Evolutionary conservation across 257 asterid genomes (phyloP).

Genomic region (Scutellaria galericulata): DNA sequence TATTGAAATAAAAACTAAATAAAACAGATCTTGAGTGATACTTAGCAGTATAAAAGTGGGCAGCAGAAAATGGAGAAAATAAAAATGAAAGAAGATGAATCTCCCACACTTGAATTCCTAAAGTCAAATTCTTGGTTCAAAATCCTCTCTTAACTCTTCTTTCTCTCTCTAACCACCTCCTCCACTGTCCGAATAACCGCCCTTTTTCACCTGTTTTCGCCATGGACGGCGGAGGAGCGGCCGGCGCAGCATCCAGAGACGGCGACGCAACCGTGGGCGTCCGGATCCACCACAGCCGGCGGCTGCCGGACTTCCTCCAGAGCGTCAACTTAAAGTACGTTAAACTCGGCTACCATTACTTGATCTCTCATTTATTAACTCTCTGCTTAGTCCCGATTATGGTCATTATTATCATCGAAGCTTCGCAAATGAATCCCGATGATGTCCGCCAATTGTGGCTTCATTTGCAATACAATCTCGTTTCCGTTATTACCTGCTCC

Average conservation of each 20-base stretch:
- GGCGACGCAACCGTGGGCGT: conserved; percentile 50
- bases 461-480: conserved; percentile 73
- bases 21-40: no score
- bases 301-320: conserved; percentile 79
- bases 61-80: no score
- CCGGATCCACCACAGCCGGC: conserved; percentile 66
- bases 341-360: conserved; percentile 81
- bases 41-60: no score
- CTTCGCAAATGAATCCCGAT: conserved; percentile 71
- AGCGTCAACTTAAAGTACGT: conserved; percentile 86
- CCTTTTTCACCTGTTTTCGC: conserved; percentile 18
- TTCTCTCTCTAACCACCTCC: background rate
- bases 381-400: conserved; percentile 69
- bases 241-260: conserved; percentile 26
- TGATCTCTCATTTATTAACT: conserved; percentile 72
- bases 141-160: conserved; percentile 23
- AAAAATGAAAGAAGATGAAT: background rate
- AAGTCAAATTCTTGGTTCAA: background rate
- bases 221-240: conserved; percentile 58
- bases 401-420: conserved; percentile 58
- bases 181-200: background rate
- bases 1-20: no score
- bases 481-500: conserved; percentile 61
- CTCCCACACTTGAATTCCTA: background rate
- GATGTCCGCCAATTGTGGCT: conserved; percentile 70